Evolutionary conservation across 179 eudicot species (phyloP).

Genomic region (Amaranthus tricolor): DNA sequence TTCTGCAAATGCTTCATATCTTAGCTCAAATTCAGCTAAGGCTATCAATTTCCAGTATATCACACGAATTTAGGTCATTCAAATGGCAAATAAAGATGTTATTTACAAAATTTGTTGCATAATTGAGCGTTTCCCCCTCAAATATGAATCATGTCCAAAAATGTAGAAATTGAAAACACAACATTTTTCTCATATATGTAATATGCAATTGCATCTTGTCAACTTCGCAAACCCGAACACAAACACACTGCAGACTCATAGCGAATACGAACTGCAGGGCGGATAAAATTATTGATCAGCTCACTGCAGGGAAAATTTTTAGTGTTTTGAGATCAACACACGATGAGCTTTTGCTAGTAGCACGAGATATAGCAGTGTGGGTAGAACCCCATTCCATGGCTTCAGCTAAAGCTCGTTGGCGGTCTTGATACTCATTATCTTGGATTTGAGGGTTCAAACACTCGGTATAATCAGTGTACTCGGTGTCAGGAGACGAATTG

Average conservation of each 20-base stretch:
- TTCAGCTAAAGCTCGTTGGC: conserved; percentile 60
- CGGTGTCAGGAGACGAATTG: conserved; percentile 24
- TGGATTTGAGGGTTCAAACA: conserved; percentile 17
- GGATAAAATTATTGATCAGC: no score
- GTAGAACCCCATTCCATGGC: conserved; percentile 74
- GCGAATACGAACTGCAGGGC: background rate
- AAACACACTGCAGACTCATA: conserved; percentile 11
- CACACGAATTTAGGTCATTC: no score
- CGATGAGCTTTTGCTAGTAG: conserved; percentile 28
- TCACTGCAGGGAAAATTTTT: no score
- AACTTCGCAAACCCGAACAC: background rate
- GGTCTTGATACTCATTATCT: conserved; percentile 27
- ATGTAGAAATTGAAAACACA: background rate
- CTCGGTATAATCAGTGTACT: conserved; percentile 6
- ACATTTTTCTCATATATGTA: conserved; percentile 24
- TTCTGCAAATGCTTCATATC: no score
- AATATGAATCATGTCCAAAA: background rate
- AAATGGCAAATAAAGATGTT: background rate
- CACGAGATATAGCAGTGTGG: conserved; percentile 25
- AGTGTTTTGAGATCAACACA: conserved; percentile 8
- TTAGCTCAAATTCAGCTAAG: no score
- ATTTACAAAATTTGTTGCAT: background rate
- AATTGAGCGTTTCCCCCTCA: conserved; percentile 6
- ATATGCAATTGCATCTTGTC: conserved; percentile 26
- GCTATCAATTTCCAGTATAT: no score